A percentile compares a stretch with the other conserved stretches of the same genome.
Conservation (phyloP, 108 stramenopile species). For the Cyclostephanos invisitatus region DNA sequence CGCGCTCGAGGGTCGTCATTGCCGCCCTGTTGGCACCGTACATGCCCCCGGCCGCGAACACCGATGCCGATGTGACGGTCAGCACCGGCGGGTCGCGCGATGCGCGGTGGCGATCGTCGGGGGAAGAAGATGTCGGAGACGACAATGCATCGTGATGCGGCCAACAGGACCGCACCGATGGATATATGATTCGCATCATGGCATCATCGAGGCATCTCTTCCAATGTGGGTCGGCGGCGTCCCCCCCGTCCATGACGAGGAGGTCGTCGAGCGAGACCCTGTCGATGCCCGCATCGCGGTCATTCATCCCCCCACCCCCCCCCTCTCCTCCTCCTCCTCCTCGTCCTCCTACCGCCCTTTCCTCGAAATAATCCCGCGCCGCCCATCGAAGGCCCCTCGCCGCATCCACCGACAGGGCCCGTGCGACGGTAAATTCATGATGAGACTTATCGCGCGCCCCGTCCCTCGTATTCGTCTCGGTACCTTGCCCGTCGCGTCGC, state of each 20-base stretch:
- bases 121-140: not conserved
- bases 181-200: conserved; percentile 30
- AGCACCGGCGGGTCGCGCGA: conserved; percentile 2
- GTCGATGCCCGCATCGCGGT: conserved; percentile 6
- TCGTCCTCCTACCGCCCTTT: too few relatives aligned
- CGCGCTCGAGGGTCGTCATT: conserved; percentile 34
- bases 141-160: conserved; percentile 17
- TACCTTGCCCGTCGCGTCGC: too few relatives aligned
- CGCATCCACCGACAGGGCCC: conserved; percentile 24
- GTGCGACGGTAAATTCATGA: conserved; percentile 11
- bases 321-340: conserved; percentile 8
- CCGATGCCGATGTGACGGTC: conserved; percentile 40
- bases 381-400: conserved; percentile 25
- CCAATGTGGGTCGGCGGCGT: conserved; percentile 1
- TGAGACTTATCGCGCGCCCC: not conserved
- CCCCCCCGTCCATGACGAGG: conserved; percentile 9
- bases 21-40: conserved; percentile 25
- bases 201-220: conserved; percentile 20
- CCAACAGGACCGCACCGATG: conserved; percentile 38
- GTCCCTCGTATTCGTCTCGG: not conserved
- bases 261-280: conserved; percentile 28
- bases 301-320: too few relatives aligned
- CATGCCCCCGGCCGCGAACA: conserved; percentile 32
- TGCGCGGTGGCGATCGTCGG: not conserved
- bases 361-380: conserved; percentile 28